phyloP scores from a whole-genome alignment of 2,329 filamentous ascomycete genomes.

The Epichloe gansuensis region DNA sequence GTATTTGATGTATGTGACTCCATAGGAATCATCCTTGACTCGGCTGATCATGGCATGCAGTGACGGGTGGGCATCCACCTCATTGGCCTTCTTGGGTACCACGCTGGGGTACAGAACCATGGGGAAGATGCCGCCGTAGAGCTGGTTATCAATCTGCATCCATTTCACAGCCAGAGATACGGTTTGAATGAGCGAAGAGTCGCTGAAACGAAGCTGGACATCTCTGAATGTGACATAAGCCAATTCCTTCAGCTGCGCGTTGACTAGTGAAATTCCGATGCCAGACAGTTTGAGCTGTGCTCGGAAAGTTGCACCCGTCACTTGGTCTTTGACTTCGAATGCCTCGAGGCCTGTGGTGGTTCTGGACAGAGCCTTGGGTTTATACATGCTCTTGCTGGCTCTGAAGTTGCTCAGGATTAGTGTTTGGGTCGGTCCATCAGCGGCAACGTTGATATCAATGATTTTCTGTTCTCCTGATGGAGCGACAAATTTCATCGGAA shows the following conservation, averaged over 20 bases:
- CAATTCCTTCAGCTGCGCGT: constrained; percentile 79
- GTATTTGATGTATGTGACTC: constrained; percentile 97
- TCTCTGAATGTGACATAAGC: constrained; percentile 90
- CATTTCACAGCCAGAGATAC: constrained; percentile 86
- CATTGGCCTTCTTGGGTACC: constrained; percentile 90
- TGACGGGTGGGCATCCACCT: constrained; percentile 92
- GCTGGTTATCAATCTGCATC: constrained; percentile 97
- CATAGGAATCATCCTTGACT: constrained; percentile 97
- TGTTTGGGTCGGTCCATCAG: constrained; percentile 90
- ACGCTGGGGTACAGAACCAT: constrained; percentile 96
- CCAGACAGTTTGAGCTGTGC: constrained; percentile 82
- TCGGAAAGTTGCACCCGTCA: constrained; percentile 78
- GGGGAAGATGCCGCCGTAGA: constrained; percentile 96
- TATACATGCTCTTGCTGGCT: constrained; percentile 83
- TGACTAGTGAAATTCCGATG: constrained; percentile 86
- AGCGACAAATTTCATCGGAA: constrained; percentile 82
- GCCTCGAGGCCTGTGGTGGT: constrained; percentile 38
- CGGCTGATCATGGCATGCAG: constrained; percentile 83
- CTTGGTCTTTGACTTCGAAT: constrained; percentile 89
- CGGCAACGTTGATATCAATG: constrained; percentile 91
- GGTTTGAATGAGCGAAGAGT: constrained; percentile 90
- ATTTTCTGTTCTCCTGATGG: constrained; percentile 63
- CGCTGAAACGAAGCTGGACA: constrained; percentile 79
- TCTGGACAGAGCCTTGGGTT: constrained; percentile 38
- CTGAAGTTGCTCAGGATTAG: constrained; percentile 91